These are phyloP conservation scores for Monosporozyma siamensis DNA, from an alignment of 805 yeast genomes.

Conservation along the genomic window DNA sequence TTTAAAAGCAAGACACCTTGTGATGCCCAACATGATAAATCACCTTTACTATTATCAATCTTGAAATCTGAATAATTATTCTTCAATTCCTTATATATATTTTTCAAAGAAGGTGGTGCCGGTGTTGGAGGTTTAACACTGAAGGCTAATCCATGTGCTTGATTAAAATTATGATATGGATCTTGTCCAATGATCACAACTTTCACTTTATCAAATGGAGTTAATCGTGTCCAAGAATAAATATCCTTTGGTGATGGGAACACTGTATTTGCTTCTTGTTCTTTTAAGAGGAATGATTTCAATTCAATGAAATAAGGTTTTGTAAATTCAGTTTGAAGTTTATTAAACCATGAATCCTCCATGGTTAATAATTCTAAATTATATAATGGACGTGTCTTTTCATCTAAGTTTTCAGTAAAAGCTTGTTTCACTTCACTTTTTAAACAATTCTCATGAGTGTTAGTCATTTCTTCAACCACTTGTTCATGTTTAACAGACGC, in stretches of 20 bases:
- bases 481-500: background rate
- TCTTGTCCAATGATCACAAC: conserved; percentile 90
- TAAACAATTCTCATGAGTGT: background rate
- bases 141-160: conserved; percentile 95
- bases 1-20: conserved; percentile 84
- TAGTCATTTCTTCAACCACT: background rate
- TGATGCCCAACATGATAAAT: conserved; percentile 73
- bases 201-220: conserved; percentile 65
- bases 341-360: conserved; percentile 70
- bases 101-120: conserved; percentile 80
- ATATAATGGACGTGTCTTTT: conserved; percentile 1
- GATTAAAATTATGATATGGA: conserved; percentile 87
- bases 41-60: conserved; percentile 41
- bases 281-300: conserved; percentile 51
- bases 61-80: conserved; percentile 67
- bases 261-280: conserved; percentile 39
- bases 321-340: conserved; percentile 59
- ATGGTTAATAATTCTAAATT: conserved; percentile 54
- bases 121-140: conserved; percentile 78
- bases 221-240: conserved; percentile 84
- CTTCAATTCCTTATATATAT: conserved; percentile 72
- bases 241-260: conserved; percentile 74
- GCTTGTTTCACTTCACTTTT: background rate
- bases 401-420: conserved; percentile 1
- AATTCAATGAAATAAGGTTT: conserved; percentile 76